phyloP scores from a whole-genome alignment of 2,329 filamentous ascomycete species.

The Diaporthe capsici region DNA sequence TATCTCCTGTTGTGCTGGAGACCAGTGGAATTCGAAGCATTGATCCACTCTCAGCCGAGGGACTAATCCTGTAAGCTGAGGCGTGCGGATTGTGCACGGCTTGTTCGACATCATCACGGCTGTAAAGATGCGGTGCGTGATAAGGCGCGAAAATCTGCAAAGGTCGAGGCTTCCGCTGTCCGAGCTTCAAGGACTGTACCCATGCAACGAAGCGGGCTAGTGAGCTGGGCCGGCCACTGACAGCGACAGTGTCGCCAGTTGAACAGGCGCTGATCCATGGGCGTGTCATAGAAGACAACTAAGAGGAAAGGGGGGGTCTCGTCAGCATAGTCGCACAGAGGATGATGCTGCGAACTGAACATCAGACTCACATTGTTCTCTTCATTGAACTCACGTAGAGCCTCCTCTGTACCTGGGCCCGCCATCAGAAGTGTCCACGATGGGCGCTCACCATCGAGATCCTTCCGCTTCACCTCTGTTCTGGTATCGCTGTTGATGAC shows the following conservation, averaged over 20 bases:
- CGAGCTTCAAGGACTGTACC: too few relatives aligned
- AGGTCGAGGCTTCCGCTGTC: background rate
- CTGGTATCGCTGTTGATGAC: too few relatives aligned
- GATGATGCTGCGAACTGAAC: too few relatives aligned
- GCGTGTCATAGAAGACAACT: background rate
- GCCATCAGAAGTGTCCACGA: background rate
- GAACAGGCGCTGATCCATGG: conserved; percentile 1
- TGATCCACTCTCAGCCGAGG: background rate
- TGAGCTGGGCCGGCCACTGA: conserved; percentile 1
- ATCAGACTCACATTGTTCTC: background rate
- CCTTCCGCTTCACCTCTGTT: too few relatives aligned
- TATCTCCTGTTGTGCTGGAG: background rate
- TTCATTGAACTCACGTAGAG: background rate
- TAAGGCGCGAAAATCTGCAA: background rate
- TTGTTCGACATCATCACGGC: background rate
- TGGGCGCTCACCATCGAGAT: background rate
- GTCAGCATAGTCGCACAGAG: background rate
- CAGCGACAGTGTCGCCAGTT: background rate
- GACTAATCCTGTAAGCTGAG: background rate
- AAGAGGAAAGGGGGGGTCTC: too few relatives aligned
- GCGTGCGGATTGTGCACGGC: background rate
- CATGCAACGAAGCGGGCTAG: background rate
- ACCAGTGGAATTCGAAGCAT: background rate
- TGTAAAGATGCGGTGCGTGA: conserved; percentile 16
- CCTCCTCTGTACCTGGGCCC: background rate